Base-by-base conservation (phyloP, 139 green algal species). In the Bryopsis sp. region DNA sequence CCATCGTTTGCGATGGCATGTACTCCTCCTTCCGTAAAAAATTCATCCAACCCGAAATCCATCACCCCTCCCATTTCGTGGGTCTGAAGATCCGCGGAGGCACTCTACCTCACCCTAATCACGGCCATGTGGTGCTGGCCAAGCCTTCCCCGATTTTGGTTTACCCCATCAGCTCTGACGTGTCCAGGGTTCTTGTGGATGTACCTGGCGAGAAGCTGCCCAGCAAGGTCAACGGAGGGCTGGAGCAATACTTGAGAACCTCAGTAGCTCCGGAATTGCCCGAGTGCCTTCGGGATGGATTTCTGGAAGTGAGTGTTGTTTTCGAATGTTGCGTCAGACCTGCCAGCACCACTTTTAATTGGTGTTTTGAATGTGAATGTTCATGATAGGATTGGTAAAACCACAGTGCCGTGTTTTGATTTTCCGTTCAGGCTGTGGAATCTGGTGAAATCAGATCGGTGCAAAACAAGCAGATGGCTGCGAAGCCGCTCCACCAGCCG, bases 1-100 rank as follows among this genome's bases (percentile, higher is more conserved):
- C 88, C 24, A 83, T 97, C 28, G 91, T 96, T 58, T 98, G 93
- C 74, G 92, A 97, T 74, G 92, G 94, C 72, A 98, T 97, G 91
- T 97, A 97, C 84, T 96, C 87, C 59, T 99, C 57, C 72, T 59
- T 48, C 26, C 78, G 92, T 29, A 86, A 81, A 54, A 85, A 86
- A 57, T 78, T 97, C 11, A 70, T 79, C 1, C 36, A 78, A 64
- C 73, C 83, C 0, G 70, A 89, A 68, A 82, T 93, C n/a, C 50
- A 82, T 33, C 81, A 90, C 60, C 92, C 93, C 39, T 95, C 85
- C 61, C 93, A 82, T 72, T 99, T 99, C 77, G 92, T 99, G 50
- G 94, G 87, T 19, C 78, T 99, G 31, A 79, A 96, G 39, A 77
- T 99, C 35, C 68, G 80, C 2, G 71, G 78, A 7, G 74, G 68